Conservation (phyloP, 2,329 filamentous ascomycete genomes). For the Fusarium sp. region DNA sequence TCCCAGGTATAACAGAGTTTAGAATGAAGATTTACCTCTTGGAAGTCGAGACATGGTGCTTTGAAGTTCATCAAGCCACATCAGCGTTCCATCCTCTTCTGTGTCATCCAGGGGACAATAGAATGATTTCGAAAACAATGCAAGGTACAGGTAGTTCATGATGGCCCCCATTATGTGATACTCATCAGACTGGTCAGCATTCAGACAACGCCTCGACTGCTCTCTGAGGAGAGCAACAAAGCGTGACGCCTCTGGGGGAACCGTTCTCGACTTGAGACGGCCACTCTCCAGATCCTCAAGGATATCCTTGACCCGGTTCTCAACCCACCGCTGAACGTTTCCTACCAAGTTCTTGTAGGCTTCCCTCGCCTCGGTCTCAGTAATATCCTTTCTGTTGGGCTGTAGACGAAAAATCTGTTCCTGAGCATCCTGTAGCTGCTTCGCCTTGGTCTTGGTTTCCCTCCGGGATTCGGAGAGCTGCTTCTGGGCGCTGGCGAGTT, state of each 20-base stretch:
- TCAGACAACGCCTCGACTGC: constrained; percentile 49
- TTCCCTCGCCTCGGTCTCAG: constrained; percentile 51
- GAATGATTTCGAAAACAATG: constrained; percentile 51
- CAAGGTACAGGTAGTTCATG: constrained; percentile 54
- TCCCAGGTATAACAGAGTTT: not conserved
- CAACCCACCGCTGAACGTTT: constrained; percentile 53
- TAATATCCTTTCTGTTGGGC: constrained; percentile 50
- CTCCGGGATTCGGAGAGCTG: constrained; percentile 48
- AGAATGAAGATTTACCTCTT: constrained; percentile 43
- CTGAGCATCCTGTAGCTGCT: constrained; percentile 46
- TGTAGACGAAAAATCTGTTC: constrained; percentile 51
- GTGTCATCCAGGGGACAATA: constrained; percentile 52
- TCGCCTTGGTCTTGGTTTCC: constrained; percentile 43
- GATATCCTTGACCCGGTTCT: constrained; percentile 47
- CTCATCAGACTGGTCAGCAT: constrained; percentile 48
- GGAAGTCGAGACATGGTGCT: constrained; percentile 49
- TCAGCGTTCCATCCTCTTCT: constrained; percentile 45
- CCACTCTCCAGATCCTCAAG: constrained; percentile 49
- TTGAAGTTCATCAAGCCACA: constrained; percentile 51
- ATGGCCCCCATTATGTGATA: constrained; percentile 52
- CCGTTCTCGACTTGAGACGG: constrained; percentile 40
- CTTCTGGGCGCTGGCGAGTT: constrained; percentile 45
- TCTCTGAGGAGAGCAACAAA: constrained; percentile 51
- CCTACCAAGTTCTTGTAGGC: constrained; percentile 49
- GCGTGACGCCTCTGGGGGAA: constrained; percentile 44